A percentile compares a stretch with the other conserved stretches of the same genome.
These are phyloP conservation scores for Penicillium sclerotiorum DNA, from an alignment of 2,329 filamentous ascomycete species.

Conservation along the genomic window DNA sequence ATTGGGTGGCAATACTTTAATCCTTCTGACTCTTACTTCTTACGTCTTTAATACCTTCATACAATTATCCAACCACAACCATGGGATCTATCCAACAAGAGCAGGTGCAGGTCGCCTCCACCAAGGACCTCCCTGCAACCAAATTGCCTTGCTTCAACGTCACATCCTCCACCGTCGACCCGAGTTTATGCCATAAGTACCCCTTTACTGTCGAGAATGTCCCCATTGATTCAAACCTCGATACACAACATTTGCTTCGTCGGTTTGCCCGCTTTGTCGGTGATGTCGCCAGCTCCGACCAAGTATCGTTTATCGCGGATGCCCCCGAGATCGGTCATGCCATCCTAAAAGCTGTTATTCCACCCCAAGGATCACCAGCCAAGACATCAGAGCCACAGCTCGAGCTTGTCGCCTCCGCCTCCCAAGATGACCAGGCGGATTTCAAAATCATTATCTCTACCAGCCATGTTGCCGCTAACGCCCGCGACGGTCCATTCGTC, in stretches of 20 bases:
- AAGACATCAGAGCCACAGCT: not conserved
- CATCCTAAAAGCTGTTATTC: not conserved
- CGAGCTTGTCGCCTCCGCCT: not conserved
- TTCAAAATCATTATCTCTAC: constrained; percentile 2
- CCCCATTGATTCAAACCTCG: not conserved
- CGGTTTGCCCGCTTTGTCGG: not conserved
- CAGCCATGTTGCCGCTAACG: not conserved
- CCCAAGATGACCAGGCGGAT: not conserved
- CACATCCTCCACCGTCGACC: not conserved
- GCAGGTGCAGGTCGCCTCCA: not conserved
- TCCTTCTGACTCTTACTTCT: no score
- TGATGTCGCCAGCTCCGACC: not conserved
- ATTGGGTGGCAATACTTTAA: no score
- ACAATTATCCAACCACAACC: no score
- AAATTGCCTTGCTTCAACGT: not conserved
- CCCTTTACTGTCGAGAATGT: not conserved
- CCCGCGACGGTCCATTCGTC: not conserved
- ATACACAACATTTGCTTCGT: not conserved
- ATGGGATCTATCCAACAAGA: constrained; percentile 1
- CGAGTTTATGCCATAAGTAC: not conserved
- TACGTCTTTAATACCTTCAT: no score
- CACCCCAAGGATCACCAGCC: not conserved
- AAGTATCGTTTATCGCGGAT: not conserved
- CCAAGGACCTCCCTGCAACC: not conserved
- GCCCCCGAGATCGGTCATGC: not conserved